phyloP scores from a whole-genome alignment of 2,329 filamentous ascomycete genomes.

The Dactylonectria estremocensis region DNA sequence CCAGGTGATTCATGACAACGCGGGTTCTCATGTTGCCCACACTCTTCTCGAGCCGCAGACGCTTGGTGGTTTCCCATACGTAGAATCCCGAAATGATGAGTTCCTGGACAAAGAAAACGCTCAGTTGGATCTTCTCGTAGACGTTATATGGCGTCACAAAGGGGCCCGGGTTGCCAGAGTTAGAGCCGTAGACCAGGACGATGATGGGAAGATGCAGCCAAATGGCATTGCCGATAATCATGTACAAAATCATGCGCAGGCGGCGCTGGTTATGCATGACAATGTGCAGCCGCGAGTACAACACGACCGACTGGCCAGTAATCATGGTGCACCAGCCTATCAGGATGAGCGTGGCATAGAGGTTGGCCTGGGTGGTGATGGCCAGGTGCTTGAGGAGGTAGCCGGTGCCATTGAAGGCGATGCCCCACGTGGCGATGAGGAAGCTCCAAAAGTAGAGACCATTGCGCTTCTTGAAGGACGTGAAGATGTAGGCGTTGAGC shows the following conservation, averaged over 20 bases:
- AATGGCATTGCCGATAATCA: slow-evolving; percentile 71
- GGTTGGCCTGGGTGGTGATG: slow-evolving; percentile 25
- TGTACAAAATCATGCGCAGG: slow-evolving; percentile 65
- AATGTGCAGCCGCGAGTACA: slow-evolving; percentile 75
- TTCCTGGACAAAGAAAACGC: slow-evolving; percentile 69
- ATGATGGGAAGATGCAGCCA: slow-evolving; percentile 69
- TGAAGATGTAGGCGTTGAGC: slow-evolving; percentile 51
- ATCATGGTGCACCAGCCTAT: slow-evolving; percentile 64
- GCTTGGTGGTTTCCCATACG: slow-evolving; percentile 65
- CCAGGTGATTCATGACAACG: slow-evolving; percentile 53
- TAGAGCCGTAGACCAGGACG: slow-evolving; percentile 68
- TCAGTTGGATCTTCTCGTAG: slow-evolving; percentile 69
- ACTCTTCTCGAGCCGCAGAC: slow-evolving; percentile 60
- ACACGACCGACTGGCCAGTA: slow-evolving; percentile 72
- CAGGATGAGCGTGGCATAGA: slow-evolving; percentile 49
- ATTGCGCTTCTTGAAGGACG: slow-evolving; percentile 50
- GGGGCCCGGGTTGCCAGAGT: slow-evolving; percentile 48
- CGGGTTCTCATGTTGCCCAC: slow-evolving; percentile 36
- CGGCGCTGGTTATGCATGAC: slow-evolving; percentile 66
- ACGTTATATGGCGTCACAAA: slow-evolving; percentile 56
- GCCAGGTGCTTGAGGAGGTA: slow-evolving; percentile 60
- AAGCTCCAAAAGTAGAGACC: slow-evolving; percentile 59
- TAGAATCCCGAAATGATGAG: slow-evolving; percentile 68
- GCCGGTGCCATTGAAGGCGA: slow-evolving; percentile 57
- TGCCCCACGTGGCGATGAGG: slow-evolving; percentile 51